Evolutionary conservation across 257 asterid genomes (phyloP), one percentile per base, ranked within the genome.

Genomic region (Nicotiana noctiflora): DNA sequence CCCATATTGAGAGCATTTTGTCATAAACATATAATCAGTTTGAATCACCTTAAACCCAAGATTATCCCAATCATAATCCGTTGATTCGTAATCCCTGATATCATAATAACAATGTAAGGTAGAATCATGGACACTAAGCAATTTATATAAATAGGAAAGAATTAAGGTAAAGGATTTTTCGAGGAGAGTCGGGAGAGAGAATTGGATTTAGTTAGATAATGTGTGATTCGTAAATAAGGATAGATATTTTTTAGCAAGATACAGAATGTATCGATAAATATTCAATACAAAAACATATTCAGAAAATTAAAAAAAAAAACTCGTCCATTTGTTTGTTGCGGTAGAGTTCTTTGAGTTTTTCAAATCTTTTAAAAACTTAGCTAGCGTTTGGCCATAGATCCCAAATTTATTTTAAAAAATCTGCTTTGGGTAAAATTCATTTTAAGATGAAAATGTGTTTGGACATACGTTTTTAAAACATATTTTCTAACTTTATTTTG

Each of bases 21-120:
- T 80, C 31, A 68, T 77, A 85, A 89, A 93, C 98, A 93, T 93
- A 75, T 88, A 92, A 82, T 93, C 98, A 1, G 97, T 90, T 37
- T 83, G 84, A 66, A 79, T 80, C 6, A 91, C 86, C 19, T 84
- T 81, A 31, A 93, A 93, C 2, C 97, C 98, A 51, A 93, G 86
- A 84, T 82, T 88, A 51, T 88, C 77, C 98, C 98, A 93, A n/a
- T 93, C 94, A 77, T 90, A 77, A 7, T 64, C 85, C 12, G 63
- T 85, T 6, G 21, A 18, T 46, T 89, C 97, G 3, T 88, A 92
- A 27, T 85, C 81, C 17, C 80, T 79, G 8, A 32, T 37, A 75
- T 84, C 17, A 76, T 32, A 31, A 34, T 23, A 77, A 59, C 21
- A 46, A 46, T 62, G 40, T 13, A 14, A 27, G 34, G 72, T 9